These are phyloP conservation scores for Zygoascus meyerae DNA, from an alignment of 1,139 yeast species.

Conservation along the genomic window DNA sequence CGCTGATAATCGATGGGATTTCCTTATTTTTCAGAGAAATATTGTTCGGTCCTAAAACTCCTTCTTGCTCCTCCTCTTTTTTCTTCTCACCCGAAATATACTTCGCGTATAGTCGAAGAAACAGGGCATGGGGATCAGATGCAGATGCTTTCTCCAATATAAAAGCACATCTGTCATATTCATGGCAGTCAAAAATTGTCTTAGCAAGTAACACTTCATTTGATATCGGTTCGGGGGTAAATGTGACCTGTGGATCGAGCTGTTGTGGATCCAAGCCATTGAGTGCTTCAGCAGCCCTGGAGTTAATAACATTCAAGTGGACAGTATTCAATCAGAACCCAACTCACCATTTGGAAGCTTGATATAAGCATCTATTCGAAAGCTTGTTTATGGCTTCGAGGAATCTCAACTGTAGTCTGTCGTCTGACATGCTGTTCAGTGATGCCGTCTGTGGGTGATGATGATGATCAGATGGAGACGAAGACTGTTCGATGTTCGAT, in stretches of 20 bases:
- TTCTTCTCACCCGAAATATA: constrained; percentile 70
- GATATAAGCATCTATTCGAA: constrained; percentile 49
- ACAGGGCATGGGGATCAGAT: constrained; percentile 46
- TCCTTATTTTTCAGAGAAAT: constrained; percentile 33
- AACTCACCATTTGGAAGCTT: constrained; percentile 68
- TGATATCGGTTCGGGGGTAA: constrained; percentile 4
- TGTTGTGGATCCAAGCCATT: constrained; percentile 38
- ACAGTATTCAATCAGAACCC: not conserved
- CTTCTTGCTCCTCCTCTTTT: constrained; percentile 68
- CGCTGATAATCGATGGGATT: constrained; percentile 30
- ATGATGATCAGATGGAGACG: too few species aligned
- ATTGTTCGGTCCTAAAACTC: constrained; percentile 47
- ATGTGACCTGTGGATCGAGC: constrained; percentile 15
- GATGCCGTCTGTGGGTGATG: too few species aligned
- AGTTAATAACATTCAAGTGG: not conserved
- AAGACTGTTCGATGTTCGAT: too few species aligned
- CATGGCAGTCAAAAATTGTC: constrained; percentile 74
- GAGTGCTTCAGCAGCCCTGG: constrained; percentile 62
- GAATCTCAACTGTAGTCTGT: constrained; percentile 32
- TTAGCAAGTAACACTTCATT: constrained; percentile 48
- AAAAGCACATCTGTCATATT: constrained; percentile 72
- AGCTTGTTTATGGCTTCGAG: constrained; percentile 38
- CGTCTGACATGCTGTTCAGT: constrained; percentile 1
- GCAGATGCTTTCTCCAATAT: constrained; percentile 45
- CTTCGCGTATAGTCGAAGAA: constrained; percentile 62